Percentiles rank a stretch among this genome's conserved stretches.
Conservation (phyloP, 352 stramenopile species). For the Elongisporangium senticosum region DNA sequence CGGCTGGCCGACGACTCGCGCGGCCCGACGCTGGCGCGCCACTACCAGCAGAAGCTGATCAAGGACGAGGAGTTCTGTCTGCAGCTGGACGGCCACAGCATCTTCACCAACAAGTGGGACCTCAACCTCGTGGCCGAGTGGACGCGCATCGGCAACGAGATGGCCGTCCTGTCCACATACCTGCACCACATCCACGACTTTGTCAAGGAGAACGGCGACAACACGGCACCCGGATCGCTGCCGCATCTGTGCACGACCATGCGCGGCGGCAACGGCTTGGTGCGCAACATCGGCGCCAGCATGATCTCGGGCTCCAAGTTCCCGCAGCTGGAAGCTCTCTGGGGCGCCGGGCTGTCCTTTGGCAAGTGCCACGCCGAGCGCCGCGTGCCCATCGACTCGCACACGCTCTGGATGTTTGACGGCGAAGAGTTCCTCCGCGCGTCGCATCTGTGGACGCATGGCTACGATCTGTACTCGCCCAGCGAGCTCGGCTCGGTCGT, state of each 20-base stretch:
- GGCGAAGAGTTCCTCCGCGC: constrained; percentile 65
- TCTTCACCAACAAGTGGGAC: constrained; percentile 85
- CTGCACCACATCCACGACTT: constrained; percentile 82
- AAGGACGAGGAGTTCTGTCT: constrained; percentile 79
- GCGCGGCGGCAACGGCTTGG: constrained; percentile 53
- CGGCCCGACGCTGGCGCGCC: constrained; percentile 69
- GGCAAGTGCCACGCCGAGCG: constrained; percentile 81
- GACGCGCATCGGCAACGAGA: constrained; percentile 74
- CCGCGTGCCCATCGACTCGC: constrained; percentile 64
- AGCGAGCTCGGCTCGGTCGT: constrained; percentile 50
- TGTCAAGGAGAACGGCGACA: constrained; percentile 72
- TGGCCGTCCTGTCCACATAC: constrained; percentile 80
- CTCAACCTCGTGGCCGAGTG: constrained; percentile 66
- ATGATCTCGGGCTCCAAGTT: constrained; percentile 75
- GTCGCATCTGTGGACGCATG: constrained; percentile 54
- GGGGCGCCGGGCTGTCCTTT: constrained; percentile 77
- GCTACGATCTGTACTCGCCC: constrained; percentile 71
- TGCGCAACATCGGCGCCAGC: constrained; percentile 71
- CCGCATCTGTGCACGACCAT: constrained; percentile 76
- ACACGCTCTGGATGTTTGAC: constrained; percentile 79
- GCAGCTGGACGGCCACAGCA: constrained; percentile 77
- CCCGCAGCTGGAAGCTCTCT: constrained; percentile 66
- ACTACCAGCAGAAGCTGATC: constrained; percentile 79
- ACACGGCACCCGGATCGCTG: constrained; percentile 47
- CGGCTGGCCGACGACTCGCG: constrained; percentile 61